A percentile compares a stretch with the other conserved stretches of the same genome.
These are phyloP conservation scores for Fusarium denticulatum DNA, from an alignment of 2,329 filamentous ascomycete species.

Conservation along the genomic window DNA sequence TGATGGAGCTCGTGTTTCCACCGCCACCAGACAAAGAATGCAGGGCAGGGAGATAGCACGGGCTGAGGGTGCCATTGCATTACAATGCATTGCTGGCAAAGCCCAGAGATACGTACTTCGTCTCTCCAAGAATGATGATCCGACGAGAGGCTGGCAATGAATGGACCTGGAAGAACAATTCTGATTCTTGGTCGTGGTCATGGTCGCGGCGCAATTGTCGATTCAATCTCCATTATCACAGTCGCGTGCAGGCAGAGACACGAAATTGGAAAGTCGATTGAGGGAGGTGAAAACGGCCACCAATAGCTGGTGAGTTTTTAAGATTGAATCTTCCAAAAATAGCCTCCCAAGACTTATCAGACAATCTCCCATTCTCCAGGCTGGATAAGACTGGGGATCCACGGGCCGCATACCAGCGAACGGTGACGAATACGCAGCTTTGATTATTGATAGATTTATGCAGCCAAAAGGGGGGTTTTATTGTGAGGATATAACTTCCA, in stretches of 20 bases:
- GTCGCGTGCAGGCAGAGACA: not conserved
- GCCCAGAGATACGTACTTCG: constrained; percentile 4
- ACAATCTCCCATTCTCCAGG: constrained; percentile 26
- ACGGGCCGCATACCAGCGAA: constrained; percentile 29
- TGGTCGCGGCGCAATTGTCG: constrained; percentile 1
- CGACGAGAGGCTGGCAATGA: not conserved
- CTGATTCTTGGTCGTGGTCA: constrained; percentile 3
- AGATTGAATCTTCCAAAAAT: constrained; percentile 38
- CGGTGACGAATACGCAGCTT: constrained; percentile 13
- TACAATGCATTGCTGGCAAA: constrained; percentile 13
- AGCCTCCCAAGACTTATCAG: constrained; percentile 17
- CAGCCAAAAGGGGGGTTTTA: not conserved
- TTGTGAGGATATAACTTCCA: not conserved
- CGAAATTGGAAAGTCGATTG: not conserved
- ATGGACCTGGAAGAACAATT: not conserved
- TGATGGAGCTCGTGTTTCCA: constrained; percentile 21
- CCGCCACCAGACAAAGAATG: constrained; percentile 16
- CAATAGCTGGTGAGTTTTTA: constrained; percentile 27
- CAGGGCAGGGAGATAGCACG: constrained; percentile 13
- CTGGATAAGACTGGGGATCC: constrained; percentile 12
- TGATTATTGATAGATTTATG: not conserved
- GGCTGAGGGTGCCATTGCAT: not conserved
- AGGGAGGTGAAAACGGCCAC: constrained; percentile 8
- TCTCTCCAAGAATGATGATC: not conserved
- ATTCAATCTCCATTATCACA: not conserved